Percentiles rank a stretch among this genome's conserved stretches.
These are phyloP conservation scores for Microsporum canis DNA, from an alignment of 2,329 filamentous ascomycete species.

Conservation along the genomic window DNA sequence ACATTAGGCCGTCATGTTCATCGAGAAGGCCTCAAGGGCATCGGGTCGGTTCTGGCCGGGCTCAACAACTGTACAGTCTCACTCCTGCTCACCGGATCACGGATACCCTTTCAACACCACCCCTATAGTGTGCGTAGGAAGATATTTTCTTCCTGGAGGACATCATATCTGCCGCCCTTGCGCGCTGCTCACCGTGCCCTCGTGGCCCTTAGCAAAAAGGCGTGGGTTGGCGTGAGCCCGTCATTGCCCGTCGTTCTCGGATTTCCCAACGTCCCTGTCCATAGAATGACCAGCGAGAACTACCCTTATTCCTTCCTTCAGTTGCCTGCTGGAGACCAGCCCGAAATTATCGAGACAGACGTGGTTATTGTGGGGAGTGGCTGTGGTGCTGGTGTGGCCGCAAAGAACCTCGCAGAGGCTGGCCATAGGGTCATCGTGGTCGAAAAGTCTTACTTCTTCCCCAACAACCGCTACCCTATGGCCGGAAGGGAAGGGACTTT, in stretches of 20 bases:
- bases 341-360: slow-evolving; percentile 61
- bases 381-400: slow-evolving; percentile 70
- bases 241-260: slow-evolving; percentile 41
- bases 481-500: slow-evolving; percentile 46
- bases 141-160: slow-evolving; percentile 44
- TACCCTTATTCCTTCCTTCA: slow-evolving; percentile 49
- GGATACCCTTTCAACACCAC: slow-evolving; percentile 44
- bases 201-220: slow-evolving; percentile 39
- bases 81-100: slow-evolving; percentile 46
- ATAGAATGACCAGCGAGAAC: slow-evolving; percentile 41
- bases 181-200: slow-evolving; percentile 41
- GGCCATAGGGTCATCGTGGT: slow-evolving; percentile 67
- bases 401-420: slow-evolving; percentile 68
- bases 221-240: slow-evolving; percentile 44
- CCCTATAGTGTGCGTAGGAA: slow-evolving; percentile 43
- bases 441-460: slow-evolving; percentile 70
- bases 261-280: slow-evolving; percentile 44
- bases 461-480: slow-evolving; percentile 65
- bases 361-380: slow-evolving; percentile 79
- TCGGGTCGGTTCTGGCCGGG: slow-evolving; percentile 43
- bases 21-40: slow-evolving; percentile 36
- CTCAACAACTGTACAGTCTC: slow-evolving; percentile 47
- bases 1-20: slow-evolving; percentile 41
- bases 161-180: slow-evolving; percentile 42
- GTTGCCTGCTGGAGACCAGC: slow-evolving; percentile 40